Base-by-base conservation (phyloP, 2,329 filamentous ascomycete genomes). In the Ophiostoma quercus region DNA sequence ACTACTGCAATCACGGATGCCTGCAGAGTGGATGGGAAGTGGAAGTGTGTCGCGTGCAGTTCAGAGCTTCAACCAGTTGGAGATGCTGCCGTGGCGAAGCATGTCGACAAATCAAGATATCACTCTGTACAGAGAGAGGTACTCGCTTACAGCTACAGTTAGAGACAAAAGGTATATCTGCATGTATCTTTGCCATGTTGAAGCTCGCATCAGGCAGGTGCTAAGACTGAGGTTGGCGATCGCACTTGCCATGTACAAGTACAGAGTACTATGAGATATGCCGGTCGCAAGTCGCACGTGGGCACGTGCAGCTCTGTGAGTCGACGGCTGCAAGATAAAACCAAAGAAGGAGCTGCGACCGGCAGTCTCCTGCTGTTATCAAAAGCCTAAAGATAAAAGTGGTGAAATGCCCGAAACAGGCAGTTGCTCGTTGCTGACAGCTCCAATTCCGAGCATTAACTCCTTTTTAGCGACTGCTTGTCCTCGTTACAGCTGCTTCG, bases 261-360 rank as follows among this genome's bases (percentile, higher is more conserved):
- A 34, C 8, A 8, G 8, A 6, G 34, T 34, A 34, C 34, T 34
- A 5, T 29, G 25, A 29, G 25, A 29, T 29, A 29, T 34, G 34
- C 34, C 34, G 34, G 34, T 34, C 34, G 34, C 34, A 34, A 34
- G 34, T 34, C 16, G 41, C 69, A 70, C 69, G 67, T 70, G 69
- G 32, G 62, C 19, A 37, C 43, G n/a, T 62, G 25, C 14, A 11
- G 37, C 62, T 14, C 25, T 70, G 69, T 70, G 67, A 70, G 67
- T 68, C 25, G 69, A 60, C 16, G 14, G 43, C 19, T n/a, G 47
- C 47, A 51, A 12, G 12, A 41, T 34, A 14, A 41, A 14, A 41
- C 12, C 39, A 41, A 19, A 47, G 16, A 47, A 19, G 51, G 51
- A 57, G 51, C 22, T 57, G 51, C 51, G 51, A 57, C 51, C 51